Conservation (phyloP, 176 grass and related monocot species). For the Oryza coarctata region DNA sequence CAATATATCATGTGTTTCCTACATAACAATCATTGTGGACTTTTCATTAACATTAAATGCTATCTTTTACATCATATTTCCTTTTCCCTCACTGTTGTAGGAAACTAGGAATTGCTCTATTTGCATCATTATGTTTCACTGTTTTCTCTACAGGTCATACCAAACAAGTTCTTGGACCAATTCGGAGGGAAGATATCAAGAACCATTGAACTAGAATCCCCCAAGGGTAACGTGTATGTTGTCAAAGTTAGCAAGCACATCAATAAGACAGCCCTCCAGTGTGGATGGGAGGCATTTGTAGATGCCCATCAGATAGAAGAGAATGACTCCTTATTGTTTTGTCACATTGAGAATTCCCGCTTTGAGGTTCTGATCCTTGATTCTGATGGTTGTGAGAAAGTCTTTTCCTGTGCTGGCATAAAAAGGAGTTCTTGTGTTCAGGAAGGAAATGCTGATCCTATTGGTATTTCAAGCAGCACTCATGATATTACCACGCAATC, state of each 20-base stretch:
- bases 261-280: not conserved
- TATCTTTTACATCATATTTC: not conserved
- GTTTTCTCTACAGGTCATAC: constrained; percentile 32
- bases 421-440: not conserved
- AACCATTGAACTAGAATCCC: constrained; percentile 25
- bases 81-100: not conserved
- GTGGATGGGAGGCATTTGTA: constrained; percentile 41
- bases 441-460: constrained; percentile 1
- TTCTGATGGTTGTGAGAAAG: constrained; percentile 28
- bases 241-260: constrained; percentile 10
- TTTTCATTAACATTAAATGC: not conserved
- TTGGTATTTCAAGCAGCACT: not conserved
- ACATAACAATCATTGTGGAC: not conserved
- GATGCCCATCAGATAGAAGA: constrained; percentile 19
- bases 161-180: constrained; percentile 31
- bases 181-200: constrained; percentile 28
- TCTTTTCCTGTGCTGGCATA: not conserved
- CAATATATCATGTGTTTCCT: not conserved
- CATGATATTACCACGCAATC: not conserved
- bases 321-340: constrained; percentile 37
- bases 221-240: constrained; percentile 19
- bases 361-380: constrained; percentile 42
- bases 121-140: not conserved
- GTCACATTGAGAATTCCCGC: constrained; percentile 17
- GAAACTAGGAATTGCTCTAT: not conserved